Evolutionary conservation across 2,329 filamentous ascomycete genomes (phyloP).

Genomic region (Calonectria pseudoreteaudii): DNA sequence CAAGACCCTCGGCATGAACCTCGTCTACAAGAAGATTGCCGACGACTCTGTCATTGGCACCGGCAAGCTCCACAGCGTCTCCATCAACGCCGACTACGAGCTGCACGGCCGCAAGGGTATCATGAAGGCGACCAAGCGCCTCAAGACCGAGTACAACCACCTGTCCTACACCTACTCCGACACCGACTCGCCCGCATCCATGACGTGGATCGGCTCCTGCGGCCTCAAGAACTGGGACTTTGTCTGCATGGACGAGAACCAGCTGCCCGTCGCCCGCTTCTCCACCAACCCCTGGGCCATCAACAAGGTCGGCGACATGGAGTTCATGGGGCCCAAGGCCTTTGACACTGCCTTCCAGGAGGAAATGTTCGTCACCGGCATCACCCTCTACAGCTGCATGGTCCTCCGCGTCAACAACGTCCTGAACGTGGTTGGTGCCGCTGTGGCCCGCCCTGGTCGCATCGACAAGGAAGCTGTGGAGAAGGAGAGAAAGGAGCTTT

Average conservation of each 20-base stretch:
- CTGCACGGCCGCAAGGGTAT: conserved; percentile 32
- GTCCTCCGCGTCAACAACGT: background rate
- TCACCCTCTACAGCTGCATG: background rate
- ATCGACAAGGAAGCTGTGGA: background rate
- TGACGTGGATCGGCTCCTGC: conserved; percentile 31
- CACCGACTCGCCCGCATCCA: conserved; percentile 18
- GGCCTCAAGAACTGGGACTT: conserved; percentile 40
- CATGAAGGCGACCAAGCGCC: conserved; percentile 33
- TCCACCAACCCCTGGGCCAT: conserved; percentile 28
- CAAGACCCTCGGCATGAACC: conserved; percentile 3
- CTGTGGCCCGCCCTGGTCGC: background rate
- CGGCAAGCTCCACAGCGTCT: conserved; percentile 33
- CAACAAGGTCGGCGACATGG: conserved; percentile 29
- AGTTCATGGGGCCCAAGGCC: conserved; percentile 33
- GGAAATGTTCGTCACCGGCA: background rate
- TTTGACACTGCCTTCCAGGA: background rate
- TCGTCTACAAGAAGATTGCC: background rate
- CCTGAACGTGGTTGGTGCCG: background rate
- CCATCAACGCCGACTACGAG: conserved; percentile 38
- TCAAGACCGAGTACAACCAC: conserved; percentile 37
- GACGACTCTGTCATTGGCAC: conserved; percentile 17
- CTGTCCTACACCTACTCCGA: conserved; percentile 32
- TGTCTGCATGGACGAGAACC: conserved; percentile 32
- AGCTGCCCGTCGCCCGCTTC: conserved; percentile 33
- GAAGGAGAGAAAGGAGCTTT: background rate